phyloP scores from a whole-genome alignment of 331 rosid species.

The Erythrophleum ivorense region DNA sequence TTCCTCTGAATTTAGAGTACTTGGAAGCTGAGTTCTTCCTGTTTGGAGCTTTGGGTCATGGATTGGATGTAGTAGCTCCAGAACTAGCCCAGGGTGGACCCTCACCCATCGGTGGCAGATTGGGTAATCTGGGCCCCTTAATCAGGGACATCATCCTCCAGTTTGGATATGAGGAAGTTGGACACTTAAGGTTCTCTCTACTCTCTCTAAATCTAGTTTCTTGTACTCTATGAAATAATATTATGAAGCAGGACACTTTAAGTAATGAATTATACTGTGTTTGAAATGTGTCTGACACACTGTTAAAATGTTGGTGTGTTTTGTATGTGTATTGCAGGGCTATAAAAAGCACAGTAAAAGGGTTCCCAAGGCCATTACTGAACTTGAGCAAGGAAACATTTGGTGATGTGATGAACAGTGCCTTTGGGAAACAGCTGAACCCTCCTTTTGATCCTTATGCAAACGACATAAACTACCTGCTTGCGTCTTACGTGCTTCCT shows the following conservation, averaged over 20 bases:
- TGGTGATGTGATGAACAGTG: conserved; percentile 57
- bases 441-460: conserved; percentile 85
- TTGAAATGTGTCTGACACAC: not conserved
- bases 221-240: not conserved
- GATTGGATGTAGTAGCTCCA: conserved; percentile 70
- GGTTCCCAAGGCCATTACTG: conserved; percentile 82
- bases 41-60: conserved; percentile 64
- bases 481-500: conserved; percentile 75
- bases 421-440: conserved; percentile 49
- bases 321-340: conserved; percentile 39
- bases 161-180: conserved; percentile 89
- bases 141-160: conserved; percentile 59
- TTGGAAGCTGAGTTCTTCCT: conserved; percentile 87
- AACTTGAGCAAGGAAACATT: conserved; percentile 59
- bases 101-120: conserved; percentile 64
- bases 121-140: conserved; percentile 47
- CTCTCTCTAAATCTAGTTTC: not conserved
- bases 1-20: conserved; percentile 77
- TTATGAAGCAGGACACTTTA: not conserved
- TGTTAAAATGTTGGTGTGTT: not conserved
- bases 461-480: conserved; percentile 59
- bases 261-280: not conserved
- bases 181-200: conserved; percentile 69
- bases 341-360: conserved; percentile 49
- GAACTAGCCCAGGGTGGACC: conserved; percentile 65